Evolutionary conservation across 129 eudicot species (phyloP).

Genomic region (Chrysanthemum makinoi): DNA sequence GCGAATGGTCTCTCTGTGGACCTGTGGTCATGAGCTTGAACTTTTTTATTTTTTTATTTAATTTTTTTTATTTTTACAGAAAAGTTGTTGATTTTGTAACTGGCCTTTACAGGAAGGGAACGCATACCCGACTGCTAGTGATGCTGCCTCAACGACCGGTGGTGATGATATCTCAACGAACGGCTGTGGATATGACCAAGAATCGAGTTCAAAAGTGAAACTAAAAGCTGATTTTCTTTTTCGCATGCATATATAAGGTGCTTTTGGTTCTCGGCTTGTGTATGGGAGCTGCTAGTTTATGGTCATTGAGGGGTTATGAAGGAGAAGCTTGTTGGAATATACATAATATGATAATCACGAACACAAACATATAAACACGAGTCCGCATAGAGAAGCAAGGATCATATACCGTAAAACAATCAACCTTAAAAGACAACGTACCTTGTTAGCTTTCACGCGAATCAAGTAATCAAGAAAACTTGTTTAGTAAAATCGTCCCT

Average conservation of each 20-base stretch:
- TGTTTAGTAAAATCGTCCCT: too few species aligned
- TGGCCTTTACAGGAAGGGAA: constrained; percentile 48
- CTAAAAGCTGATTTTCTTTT: constrained; percentile 8
- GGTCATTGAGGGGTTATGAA: constrained; percentile 23
- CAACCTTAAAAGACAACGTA: too few species aligned
- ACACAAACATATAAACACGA: too few species aligned
- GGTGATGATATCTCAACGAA: background rate
- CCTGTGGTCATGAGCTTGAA: too few species aligned
- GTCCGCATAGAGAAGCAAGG: too few species aligned
- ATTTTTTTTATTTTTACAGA: background rate
- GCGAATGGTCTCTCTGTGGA: too few species aligned
- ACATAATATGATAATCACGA: too few species aligned
- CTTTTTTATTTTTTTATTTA: too few species aligned
- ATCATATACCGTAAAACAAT: too few species aligned
- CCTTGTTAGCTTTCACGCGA: too few species aligned
- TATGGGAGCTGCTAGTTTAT: constrained; percentile 38
- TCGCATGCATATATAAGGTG: constrained; percentile 34
- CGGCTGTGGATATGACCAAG: background rate
- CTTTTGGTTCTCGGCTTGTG: constrained; percentile 40
- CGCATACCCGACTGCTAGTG: constrained; percentile 2
- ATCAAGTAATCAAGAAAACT: too few species aligned
- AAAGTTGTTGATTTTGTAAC: constrained; percentile 9
- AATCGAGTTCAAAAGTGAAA: constrained; percentile 14
- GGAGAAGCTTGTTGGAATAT: too few species aligned
- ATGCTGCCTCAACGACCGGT: background rate